These are phyloP conservation scores for Echeveria elegans DNA, from an alignment of 164 flowering plant species.

Conservation along the genomic window DNA sequence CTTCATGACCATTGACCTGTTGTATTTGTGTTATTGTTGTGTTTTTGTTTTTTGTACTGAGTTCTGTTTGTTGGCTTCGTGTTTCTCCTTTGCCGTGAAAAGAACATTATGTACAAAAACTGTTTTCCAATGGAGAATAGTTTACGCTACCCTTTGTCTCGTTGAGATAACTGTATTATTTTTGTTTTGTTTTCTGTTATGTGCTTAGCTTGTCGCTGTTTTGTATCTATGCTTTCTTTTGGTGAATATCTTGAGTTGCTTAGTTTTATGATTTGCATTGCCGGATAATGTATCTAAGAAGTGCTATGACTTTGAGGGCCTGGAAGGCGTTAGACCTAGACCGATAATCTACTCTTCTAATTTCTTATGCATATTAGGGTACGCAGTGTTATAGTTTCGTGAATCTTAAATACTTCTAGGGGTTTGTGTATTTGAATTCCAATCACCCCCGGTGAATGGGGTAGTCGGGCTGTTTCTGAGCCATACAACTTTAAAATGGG, in stretches of 20 bases:
- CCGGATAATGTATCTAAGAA: too few species aligned
- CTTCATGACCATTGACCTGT: not conserved
- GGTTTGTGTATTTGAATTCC: not conserved
- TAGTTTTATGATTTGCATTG: not conserved
- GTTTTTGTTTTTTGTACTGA: not conserved
- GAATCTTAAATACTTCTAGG: not conserved
- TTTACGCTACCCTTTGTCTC: not conserved
- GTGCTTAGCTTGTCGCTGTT: not conserved
- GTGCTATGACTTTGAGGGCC: too few species aligned
- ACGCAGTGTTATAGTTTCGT: too few species aligned
- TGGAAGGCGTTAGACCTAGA: not conserved
- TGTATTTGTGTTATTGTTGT: not conserved
- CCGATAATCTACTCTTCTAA: not conserved
- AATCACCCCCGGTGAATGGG: too few species aligned
- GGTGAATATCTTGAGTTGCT: not conserved
- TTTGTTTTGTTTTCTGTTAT: not conserved
- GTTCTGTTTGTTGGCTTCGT: conserved; percentile 1
- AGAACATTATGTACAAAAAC: not conserved
- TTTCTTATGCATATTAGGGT: not conserved
- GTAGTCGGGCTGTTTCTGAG: too few species aligned
- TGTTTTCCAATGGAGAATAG: not conserved
- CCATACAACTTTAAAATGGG: too few species aligned
- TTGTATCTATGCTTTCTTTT: too few species aligned
- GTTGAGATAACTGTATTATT: not conserved
- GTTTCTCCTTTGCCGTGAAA: not conserved